Evolutionary conservation across 2,329 filamentous ascomycete genomes (phyloP).

Genomic region (Fusarium agapanthi): DNA sequence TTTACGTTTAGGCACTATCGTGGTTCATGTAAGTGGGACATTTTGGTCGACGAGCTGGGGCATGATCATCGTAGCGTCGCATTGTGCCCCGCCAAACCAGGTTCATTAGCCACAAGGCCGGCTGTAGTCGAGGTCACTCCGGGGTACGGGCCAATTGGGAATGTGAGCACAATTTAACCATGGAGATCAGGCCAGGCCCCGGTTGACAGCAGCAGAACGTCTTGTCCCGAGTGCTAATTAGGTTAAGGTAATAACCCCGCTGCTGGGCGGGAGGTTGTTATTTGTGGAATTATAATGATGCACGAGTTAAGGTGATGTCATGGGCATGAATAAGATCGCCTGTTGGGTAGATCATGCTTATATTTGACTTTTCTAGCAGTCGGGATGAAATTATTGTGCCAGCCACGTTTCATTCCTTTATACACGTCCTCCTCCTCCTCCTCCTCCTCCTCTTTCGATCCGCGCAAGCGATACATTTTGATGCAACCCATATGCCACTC

Average conservation of each 20-base stretch:
- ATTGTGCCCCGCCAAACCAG: constrained; percentile 14
- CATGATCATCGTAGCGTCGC: constrained; percentile 18
- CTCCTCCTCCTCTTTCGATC: not conserved
- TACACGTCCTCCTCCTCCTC: not conserved
- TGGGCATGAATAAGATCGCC: not conserved
- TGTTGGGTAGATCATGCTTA: not conserved
- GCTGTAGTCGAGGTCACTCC: not conserved
- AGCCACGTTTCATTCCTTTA: not conserved
- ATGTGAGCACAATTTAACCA: not conserved
- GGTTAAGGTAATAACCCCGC: constrained; percentile 2
- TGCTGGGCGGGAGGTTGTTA: not conserved
- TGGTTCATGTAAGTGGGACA: constrained; percentile 13
- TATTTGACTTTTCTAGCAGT: not conserved
- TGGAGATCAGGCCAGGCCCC: constrained; percentile 2
- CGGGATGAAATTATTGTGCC: not conserved
- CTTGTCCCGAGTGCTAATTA: not conserved
- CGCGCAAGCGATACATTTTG: not conserved
- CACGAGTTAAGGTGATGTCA: not conserved
- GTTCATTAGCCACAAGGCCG: constrained; percentile 26
- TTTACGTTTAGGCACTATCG: constrained; percentile 14
- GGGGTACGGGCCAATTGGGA: not conserved
- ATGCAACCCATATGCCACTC: not conserved
- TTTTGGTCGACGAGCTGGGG: not conserved
- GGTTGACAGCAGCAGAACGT: not conserved
- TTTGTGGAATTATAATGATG: constrained; percentile 1